Evolutionary conservation across 768 basidiomycete species (phyloP).

Genomic region (Phylloporus scabripes): DNA sequence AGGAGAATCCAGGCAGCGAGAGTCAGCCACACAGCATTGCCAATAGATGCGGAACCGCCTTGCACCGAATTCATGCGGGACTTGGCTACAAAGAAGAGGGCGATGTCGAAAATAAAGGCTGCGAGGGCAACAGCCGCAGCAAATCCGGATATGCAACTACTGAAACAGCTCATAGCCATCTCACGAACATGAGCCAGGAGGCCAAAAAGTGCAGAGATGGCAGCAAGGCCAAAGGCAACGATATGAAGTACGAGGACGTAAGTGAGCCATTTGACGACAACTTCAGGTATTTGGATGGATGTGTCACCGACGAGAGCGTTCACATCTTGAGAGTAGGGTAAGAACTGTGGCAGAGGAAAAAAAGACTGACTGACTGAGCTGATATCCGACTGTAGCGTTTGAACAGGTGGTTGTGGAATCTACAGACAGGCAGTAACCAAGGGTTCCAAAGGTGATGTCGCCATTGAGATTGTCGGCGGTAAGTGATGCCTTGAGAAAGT

Average conservation of each 20-base stretch:
- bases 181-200: constrained; percentile 84
- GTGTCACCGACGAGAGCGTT: constrained; percentile 73
- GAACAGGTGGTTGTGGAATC: constrained; percentile 63
- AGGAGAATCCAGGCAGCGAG: constrained; percentile 80
- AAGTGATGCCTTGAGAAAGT: constrained; percentile 78
- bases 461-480: constrained; percentile 44
- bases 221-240: constrained; percentile 73
- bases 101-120: constrained; percentile 91
- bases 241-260: constrained; percentile 91
- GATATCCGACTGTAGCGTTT: constrained; percentile 76
- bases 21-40: constrained; percentile 89
- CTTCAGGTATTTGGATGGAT: constrained; percentile 67
- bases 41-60: constrained; percentile 74
- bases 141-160: constrained; percentile 74
- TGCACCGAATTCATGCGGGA: constrained; percentile 68
- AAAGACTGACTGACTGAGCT: constrained; percentile 58
- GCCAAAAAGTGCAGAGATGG: constrained; percentile 70
- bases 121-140: constrained; percentile 73
- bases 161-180: constrained; percentile 80
- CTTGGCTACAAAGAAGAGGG: constrained; percentile 85
- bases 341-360: constrained; percentile 3
- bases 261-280: constrained; percentile 92
- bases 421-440: constrained; percentile 79
- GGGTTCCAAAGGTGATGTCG: constrained; percentile 75
- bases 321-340: constrained; percentile 51